Evolutionary conservation across 2,329 filamentous ascomycete genomes (phyloP), one percentile per base, ranked within the genome.

Genomic region (Aspergillus luchuensis): DNA sequence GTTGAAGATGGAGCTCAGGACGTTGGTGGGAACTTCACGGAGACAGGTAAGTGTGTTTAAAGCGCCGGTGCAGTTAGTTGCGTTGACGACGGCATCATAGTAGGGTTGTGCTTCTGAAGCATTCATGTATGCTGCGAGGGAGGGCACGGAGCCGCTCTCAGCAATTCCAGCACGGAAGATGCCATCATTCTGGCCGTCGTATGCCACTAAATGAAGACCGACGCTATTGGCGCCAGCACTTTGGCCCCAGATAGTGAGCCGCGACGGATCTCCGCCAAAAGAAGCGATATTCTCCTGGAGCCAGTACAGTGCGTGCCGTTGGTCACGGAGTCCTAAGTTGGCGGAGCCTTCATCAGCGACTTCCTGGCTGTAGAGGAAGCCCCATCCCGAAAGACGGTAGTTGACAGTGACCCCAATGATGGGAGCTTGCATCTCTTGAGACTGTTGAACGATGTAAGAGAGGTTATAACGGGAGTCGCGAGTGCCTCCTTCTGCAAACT

Each of bases 361-460:
- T 28, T 60, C 58, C 76, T 74, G 28, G 70, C 79, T 75, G 51
- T 74, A 75, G 13, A 85, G 66, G 66, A 83, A 85, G 6, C 84
- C 83, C 72, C 79, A 84, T n/a, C 73, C 75, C 13, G 73, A 75
- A 17, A 82, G 73, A 3, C 82, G 77, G 60, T 84, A 85, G 65
- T 84, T 84, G 64, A 84, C 76, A 57, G 77, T 80, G 0, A 84
- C 80, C 1, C 75, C 81, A 8, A 85, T 77, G 13, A 85, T 74
- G 0, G 82, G 82, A 57, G 81, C 78, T 1, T 75, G 76, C 28
- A 83, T 78, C 4, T 80, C 74, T 25, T 81, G 79, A 21, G 81
- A 80, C 17, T 81, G 78, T 50, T 81, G 73, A 5, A 89, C 84
- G 45, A 87, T 79, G 66, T 82, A 86, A 2, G 81, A 82, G 39